Percentiles rank a stretch among this genome's conserved stretches.
Evolutionary conservation across 2,329 filamentous ascomycete species (phyloP).

Genomic region (Aureobasidium sp.): DNA sequence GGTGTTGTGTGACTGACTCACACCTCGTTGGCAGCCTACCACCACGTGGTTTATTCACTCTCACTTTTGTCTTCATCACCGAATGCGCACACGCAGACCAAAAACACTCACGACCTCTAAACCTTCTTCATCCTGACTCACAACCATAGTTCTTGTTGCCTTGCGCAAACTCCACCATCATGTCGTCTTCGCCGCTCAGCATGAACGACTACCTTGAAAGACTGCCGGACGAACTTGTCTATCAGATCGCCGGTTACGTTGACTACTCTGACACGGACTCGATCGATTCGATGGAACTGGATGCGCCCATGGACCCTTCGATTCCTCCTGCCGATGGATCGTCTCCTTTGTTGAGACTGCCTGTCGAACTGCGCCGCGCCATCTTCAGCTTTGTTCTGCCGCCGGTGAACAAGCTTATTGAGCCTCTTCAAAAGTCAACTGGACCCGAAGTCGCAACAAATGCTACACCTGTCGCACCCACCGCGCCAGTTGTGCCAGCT

Average conservation of each 20-base stretch:
- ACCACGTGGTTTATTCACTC: too few relatives aligned
- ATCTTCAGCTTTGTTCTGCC: slow-evolving; percentile 8
- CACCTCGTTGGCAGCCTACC: too few relatives aligned
- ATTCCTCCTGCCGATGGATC: not conserved
- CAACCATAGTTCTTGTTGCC: too few relatives aligned
- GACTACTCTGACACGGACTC: not conserved
- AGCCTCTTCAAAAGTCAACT: not conserved
- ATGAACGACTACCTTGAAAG: not conserved
- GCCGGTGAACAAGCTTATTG: not conserved
- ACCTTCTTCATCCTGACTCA: too few relatives aligned
- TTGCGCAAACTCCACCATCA: too few relatives aligned
- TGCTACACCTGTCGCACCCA: too few relatives aligned
- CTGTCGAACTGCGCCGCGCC: slow-evolving; percentile 3
- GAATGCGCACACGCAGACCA: too few relatives aligned
- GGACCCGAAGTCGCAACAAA: not conserved
- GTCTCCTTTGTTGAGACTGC: not conserved
- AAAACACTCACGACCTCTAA: too few relatives aligned
- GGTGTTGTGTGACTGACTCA: too few relatives aligned
- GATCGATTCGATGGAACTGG: not conserved
- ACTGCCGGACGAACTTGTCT: not conserved
- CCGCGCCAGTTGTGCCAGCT: not conserved
- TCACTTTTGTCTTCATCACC: too few relatives aligned
- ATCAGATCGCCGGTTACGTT: not conserved
- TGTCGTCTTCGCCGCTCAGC: not conserved
- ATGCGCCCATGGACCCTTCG: not conserved